Conservation (phyloP, 192 early-diverging fungal genomes). For the Coemansia sp. region DNA sequence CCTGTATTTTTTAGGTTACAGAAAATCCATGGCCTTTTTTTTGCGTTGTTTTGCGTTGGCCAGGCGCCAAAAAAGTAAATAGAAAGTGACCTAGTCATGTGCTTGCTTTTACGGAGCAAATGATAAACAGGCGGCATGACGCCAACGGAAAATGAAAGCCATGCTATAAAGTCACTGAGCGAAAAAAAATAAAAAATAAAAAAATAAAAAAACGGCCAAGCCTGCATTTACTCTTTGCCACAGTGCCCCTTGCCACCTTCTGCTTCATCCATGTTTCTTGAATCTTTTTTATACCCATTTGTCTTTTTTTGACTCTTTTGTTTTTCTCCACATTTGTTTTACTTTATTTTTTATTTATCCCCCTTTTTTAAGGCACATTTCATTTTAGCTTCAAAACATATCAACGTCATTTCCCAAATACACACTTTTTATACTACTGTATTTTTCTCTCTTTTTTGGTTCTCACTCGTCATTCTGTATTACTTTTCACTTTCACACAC, state of each 20-base stretch:
- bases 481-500: background rate
- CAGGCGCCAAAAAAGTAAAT: background rate
- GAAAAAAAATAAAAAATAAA: background rate
- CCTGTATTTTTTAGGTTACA: background rate
- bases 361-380: conserved; percentile 14
- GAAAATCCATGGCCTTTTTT: no score
- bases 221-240: background rate
- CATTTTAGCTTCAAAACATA: background rate
- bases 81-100: background rate
- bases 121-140: background rate
- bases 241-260: no score
- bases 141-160: no score
- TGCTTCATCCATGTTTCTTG: background rate
- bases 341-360: background rate
- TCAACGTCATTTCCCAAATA: background rate
- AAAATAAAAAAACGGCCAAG: background rate
- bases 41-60: background rate
- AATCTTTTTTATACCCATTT: background rate
- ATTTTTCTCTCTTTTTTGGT: background rate
- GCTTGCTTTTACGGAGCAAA: background rate
- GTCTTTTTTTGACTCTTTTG: background rate
- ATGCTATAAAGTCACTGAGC: background rate
- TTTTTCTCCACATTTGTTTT: background rate
- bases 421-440: no score
- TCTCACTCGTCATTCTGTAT: background rate